A percentile compares a stretch with the other conserved stretches of the same genome.
phyloP scores from a whole-genome alignment of 345 rosid species.

The Punica granatum region DNA sequence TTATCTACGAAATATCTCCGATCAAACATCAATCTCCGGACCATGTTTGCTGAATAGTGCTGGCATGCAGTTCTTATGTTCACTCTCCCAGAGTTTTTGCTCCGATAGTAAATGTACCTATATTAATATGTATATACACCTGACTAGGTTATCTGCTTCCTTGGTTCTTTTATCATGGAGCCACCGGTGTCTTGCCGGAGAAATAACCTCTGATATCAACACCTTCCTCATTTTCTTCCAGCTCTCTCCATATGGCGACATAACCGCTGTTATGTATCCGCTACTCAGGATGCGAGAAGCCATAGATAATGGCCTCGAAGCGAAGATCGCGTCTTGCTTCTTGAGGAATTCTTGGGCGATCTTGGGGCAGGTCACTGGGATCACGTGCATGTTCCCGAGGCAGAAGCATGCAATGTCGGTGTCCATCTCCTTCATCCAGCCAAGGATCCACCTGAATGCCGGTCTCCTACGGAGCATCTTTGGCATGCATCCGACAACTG shows the following conservation, averaged over 20 bases:
- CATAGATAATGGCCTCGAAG: slow-evolving; percentile 18
- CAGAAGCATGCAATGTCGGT: background rate
- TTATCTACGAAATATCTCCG: slow-evolving; percentile 19
- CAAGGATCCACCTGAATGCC: slow-evolving; percentile 2
- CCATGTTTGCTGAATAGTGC: slow-evolving; percentile 18
- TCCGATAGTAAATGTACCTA: slow-evolving; percentile 17
- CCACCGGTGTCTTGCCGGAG: slow-evolving; percentile 19
- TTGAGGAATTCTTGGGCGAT: slow-evolving; percentile 29
- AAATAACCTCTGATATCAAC: slow-evolving; percentile 19
- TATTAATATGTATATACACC: background rate
- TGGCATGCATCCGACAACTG: background rate
- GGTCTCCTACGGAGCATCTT: background rate
- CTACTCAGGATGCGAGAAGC: slow-evolving; percentile 8
- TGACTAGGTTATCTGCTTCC: slow-evolving; percentile 39
- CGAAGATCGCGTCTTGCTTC: slow-evolving; percentile 24
- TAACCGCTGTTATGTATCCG: slow-evolving; percentile 11
- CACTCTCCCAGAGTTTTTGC: slow-evolving; percentile 7
- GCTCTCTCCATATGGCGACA: slow-evolving; percentile 23
- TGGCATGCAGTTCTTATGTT: slow-evolving; percentile 2
- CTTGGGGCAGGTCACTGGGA: slow-evolving; percentile 23
- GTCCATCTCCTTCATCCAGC: slow-evolving; percentile 2
- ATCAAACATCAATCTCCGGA: slow-evolving; percentile 26
- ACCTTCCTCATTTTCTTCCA: slow-evolving; percentile 43
- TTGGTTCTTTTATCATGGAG: slow-evolving; percentile 23
- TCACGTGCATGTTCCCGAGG: slow-evolving; percentile 5